Base-by-base conservation (phyloP, 306 rosid species). In the Cucurbita maxima region DNA sequence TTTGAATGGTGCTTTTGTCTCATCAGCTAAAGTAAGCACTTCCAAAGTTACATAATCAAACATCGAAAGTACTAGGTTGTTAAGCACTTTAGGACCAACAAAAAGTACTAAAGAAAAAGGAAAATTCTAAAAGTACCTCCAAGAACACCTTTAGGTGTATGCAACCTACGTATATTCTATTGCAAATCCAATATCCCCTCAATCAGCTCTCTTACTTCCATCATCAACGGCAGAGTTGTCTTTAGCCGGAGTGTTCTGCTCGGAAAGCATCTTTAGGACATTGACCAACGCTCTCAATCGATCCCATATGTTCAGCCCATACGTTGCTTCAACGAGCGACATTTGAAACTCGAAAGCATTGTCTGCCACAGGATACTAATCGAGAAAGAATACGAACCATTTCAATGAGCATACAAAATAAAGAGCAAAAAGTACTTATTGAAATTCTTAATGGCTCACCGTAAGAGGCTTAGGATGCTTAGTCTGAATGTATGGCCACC, bases 401-500 rank as follows among this genome's bases (percentile, higher is more conserved):
- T 73, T 73, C 30, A 37, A n/a, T 15, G 6, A 10, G 10, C 3
- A 0, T 6, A 41, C 15, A 57, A 40, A 73, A 2, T 8, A 56
- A 55, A 7, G 7, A 41, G 5, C 25, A 61, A 36, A 50, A 61
- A 34, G 36, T n/a, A 45, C 47, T 7, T 81, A 63, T 48, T 48
- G 45, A 76, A 58, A 77, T 15, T 7, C 7, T 69, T 13, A 50
- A 69, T 22, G 20, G 0, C 87, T 81, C 69, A 94, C 99, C 99
- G 82, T 94, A 76, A 94, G 86, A 76, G 95, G 95, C 86, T 89
- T 91, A 6, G 96, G 99, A 78, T 91, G 84, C 82, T 78, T 82
- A 22, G 96, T 91, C 80, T 89, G 88, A 70, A 94, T 72, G 76
- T 79, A 79, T 9, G 96, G 95, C 97, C 99, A 94, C 95, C 95